Evolutionary conservation across 2,329 filamentous ascomycete species (phyloP).

Genomic region (Lojkania enalia): DNA sequence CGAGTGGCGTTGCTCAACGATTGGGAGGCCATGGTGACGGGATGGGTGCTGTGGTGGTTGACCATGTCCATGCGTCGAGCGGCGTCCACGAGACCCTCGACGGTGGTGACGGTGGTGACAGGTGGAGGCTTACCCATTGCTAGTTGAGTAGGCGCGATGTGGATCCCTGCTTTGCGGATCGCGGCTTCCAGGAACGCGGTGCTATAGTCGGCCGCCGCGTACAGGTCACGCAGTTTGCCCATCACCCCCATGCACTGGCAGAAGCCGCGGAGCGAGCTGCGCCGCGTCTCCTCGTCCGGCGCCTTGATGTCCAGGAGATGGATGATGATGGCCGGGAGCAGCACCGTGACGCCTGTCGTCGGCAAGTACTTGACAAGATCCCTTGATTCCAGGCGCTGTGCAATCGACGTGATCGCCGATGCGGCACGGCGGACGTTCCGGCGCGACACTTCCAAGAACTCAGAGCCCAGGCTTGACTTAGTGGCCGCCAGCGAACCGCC

Average conservation of each 20-base stretch:
- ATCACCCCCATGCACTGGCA: conserved; percentile 92
- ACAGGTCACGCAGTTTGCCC: conserved; percentile 83
- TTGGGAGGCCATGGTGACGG: conserved; percentile 15
- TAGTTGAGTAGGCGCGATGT: conserved; percentile 56
- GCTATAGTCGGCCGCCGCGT: conserved; percentile 94
- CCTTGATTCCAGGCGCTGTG: conserved; percentile 71
- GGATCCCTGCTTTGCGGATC: conserved; percentile 82
- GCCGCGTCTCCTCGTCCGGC: conserved; percentile 69
- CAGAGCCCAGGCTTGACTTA: conserved; percentile 51
- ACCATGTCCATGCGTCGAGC: conserved; percentile 46
- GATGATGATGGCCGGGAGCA: conserved; percentile 90
- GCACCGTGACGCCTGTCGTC: conserved; percentile 86
- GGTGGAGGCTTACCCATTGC: conserved; percentile 23
- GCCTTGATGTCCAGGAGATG: conserved; percentile 92
- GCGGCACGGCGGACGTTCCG: conserved; percentile 82
- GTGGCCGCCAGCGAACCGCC: conserved; percentile 36
- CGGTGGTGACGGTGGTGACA: conserved; percentile 41
- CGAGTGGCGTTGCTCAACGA: conserved; percentile 18
- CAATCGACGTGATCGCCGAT: conserved; percentile 81
- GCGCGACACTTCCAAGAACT: conserved; percentile 80
- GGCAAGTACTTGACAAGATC: conserved; percentile 79
- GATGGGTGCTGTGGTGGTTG: conserved; percentile 10
- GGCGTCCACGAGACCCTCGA: conserved; percentile 53
- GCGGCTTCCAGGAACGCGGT: conserved; percentile 92
- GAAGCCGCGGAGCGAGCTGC: conserved; percentile 77